Evolutionary conservation across 1,139 yeast genomes (phyloP).

Genomic region (Blastobotrys persicus): DNA sequence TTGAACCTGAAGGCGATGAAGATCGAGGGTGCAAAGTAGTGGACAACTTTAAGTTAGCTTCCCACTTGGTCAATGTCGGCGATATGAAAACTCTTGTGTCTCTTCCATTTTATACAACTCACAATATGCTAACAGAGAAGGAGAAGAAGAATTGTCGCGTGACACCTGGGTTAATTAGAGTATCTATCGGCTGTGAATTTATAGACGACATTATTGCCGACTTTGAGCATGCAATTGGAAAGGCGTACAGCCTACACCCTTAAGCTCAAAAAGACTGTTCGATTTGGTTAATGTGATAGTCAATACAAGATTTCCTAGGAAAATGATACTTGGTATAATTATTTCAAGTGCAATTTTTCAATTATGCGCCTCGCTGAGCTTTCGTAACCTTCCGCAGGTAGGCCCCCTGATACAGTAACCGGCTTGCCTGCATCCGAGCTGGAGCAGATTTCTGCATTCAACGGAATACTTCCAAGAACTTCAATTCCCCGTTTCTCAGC

Average conservation of each 20-base stretch:
- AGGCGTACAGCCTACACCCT: slow-evolving; percentile 23
- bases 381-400: slow-evolving; percentile 27
- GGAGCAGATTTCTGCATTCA: slow-evolving; percentile 58
- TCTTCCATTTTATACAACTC: slow-evolving; percentile 94
- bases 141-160: slow-evolving; percentile 85
- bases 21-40: slow-evolving; percentile 80
- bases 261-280: too few relatives aligned
- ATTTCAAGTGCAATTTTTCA: slow-evolving; percentile 16
- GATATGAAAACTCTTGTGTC: slow-evolving; percentile 92
- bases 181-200: slow-evolving; percentile 84
- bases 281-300: too few relatives aligned
- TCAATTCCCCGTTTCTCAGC: slow-evolving; percentile 53
- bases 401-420: slow-evolving; percentile 47
- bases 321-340: too few relatives aligned
- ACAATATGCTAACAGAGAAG: slow-evolving; percentile 79
- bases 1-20: slow-evolving; percentile 53
- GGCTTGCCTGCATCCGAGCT: slow-evolving; percentile 68
- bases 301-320: too few relatives aligned
- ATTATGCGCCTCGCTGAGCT: slow-evolving; percentile 29
- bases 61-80: slow-evolving; percentile 95
- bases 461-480: slow-evolving; percentile 65
- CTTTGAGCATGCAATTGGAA: slow-evolving; percentile 70
- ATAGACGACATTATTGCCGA: slow-evolving; percentile 86
- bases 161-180: slow-evolving; percentile 80
- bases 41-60: slow-evolving; percentile 75